A percentile compares a stretch with the other conserved stretches of the same genome.
Conservation (phyloP, 176 grass and related monocot species). For the Raddia distichophylla region DNA sequence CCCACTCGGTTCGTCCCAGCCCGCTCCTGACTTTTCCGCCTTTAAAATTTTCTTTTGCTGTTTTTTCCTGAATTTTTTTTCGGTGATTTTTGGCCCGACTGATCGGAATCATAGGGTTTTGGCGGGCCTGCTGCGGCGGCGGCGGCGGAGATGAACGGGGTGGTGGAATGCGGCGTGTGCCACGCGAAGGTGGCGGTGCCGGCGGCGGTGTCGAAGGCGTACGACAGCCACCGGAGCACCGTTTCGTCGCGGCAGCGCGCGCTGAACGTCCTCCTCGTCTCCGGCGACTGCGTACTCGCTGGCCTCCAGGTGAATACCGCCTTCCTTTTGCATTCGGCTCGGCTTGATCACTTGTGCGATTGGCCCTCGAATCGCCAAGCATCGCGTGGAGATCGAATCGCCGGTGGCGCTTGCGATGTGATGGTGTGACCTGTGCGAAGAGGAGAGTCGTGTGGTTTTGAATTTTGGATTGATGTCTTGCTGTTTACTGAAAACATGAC, state of each 20-base stretch:
- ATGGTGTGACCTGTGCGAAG: background rate
- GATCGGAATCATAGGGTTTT: constrained; percentile 23
- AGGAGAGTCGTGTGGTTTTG: background rate
- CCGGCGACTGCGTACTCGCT: constrained; percentile 80
- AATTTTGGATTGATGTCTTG: background rate
- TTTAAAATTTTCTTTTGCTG: constrained; percentile 1
- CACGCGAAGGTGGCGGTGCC: constrained; percentile 67
- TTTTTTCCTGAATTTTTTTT: constrained; percentile 22
- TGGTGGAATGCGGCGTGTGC: constrained; percentile 81
- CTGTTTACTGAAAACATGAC: constrained; percentile 6
- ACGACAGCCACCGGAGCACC: constrained; percentile 62
- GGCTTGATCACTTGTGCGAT: constrained; percentile 22
- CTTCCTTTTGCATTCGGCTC: constrained; percentile 14
- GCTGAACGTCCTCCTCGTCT: constrained; percentile 79
- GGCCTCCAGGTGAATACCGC: constrained; percentile 74
- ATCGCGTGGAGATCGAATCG: background rate
- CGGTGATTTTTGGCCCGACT: constrained; percentile 21
- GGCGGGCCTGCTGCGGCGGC: background rate
- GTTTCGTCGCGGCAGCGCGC: constrained; percentile 72
- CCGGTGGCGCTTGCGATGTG: background rate
- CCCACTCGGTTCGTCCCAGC: constrained; percentile 3
- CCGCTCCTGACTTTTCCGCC: constrained; percentile 6
- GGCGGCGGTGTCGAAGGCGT: constrained; percentile 74
- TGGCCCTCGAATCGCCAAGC: background rate
- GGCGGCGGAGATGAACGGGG: constrained; percentile 51